A percentile compares a stretch with the other conserved stretches of the same genome.
Conservation (phyloP, 192 early-diverging fungal species). For the Tieghemiomyces parasiticus region DNA sequence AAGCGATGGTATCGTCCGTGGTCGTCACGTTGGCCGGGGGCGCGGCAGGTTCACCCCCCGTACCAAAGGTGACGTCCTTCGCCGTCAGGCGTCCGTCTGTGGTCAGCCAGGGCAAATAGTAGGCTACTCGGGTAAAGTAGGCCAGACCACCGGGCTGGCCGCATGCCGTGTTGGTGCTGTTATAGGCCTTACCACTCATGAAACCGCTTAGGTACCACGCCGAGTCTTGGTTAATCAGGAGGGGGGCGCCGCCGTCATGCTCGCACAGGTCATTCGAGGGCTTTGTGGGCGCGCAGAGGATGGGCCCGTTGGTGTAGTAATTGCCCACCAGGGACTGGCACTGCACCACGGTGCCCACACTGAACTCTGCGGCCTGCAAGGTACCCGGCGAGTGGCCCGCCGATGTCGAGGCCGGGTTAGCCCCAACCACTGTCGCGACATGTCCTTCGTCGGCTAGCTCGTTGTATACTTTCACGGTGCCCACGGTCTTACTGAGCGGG, state of each 20-base stretch:
- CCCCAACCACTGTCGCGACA: background rate
- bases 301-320: constrained; percentile 9
- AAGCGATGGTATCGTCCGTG: background rate
- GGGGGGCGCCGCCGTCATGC: constrained; percentile 4
- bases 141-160: background rate
- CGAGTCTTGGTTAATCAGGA: background rate
- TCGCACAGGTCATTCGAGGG: background rate
- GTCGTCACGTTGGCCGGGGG: background rate
- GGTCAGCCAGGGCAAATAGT: constrained; percentile 10
- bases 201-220: constrained; percentile 1
- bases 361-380: background rate
- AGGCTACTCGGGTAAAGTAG: constrained; percentile 8
- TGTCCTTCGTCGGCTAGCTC: no score
- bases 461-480: constrained; percentile 1
- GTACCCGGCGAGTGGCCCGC: background rate
- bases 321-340: background rate
- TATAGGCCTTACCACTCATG: background rate
- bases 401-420: background rate
- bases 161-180: background rate
- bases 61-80: background rate
- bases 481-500: background rate
- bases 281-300: background rate
- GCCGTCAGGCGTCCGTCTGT: background rate
- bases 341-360: background rate
- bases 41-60: constrained; percentile 1